These are phyloP conservation scores for Backusella liffmaniae DNA, from an alignment of 192 early-diverging fungal genomes.

Conservation along the genomic window DNA sequence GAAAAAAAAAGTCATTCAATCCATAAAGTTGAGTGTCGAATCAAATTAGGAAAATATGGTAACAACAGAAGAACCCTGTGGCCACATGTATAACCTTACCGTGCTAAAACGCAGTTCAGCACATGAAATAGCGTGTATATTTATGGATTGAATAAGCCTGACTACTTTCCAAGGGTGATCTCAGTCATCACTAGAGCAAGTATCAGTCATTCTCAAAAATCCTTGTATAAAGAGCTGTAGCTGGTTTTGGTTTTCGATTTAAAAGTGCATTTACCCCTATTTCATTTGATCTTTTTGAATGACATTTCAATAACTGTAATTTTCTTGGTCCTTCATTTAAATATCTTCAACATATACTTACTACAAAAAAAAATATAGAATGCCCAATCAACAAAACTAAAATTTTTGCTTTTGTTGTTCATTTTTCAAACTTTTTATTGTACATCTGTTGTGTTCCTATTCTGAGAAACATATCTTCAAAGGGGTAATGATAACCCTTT, in stretches of 20 bases:
- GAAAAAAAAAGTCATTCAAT: not conserved
- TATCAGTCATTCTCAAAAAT: too few relatives aligned
- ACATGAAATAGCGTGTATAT: not conserved
- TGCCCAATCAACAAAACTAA: not conserved
- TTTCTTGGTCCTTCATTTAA: not conserved
- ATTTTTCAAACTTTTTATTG: not conserved
- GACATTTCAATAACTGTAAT: not conserved
- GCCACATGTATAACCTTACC: not conserved
- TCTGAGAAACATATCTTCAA: not conserved
- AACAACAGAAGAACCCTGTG: not conserved
- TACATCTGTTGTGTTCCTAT: not conserved
- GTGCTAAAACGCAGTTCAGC: not conserved
- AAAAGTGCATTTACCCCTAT: not conserved
- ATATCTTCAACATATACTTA: not conserved
- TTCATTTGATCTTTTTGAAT: not conserved
- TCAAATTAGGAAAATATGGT: not conserved
- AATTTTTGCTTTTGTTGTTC: not conserved
- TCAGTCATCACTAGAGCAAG: not conserved
- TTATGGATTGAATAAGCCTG: not conserved
- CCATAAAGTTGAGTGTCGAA: not conserved
- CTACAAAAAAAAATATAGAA: not conserved
- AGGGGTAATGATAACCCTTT: not conserved
- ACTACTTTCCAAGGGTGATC: not conserved
- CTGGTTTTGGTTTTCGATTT: too few relatives aligned
- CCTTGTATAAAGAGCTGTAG: too few relatives aligned